Conservation (phyloP, 2,329 filamentous ascomycete genomes). For the Venturia nashicola region DNA sequence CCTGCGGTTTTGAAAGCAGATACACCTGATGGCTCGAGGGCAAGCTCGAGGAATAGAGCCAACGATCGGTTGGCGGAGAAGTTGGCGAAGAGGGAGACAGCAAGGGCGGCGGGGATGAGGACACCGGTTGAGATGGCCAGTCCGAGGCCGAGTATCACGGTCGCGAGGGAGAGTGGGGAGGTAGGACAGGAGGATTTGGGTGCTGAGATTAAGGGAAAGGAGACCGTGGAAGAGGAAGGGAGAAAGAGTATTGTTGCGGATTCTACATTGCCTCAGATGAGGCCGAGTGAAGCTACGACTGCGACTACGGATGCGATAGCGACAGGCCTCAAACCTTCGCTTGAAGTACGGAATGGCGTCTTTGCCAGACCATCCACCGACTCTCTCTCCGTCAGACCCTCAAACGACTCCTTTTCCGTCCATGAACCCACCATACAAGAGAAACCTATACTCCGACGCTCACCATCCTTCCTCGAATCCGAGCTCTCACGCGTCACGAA, state of each 20-base stretch:
- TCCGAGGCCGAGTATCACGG: neutral
- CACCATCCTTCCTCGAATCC: slow-evolving; percentile 23
- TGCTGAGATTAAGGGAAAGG: neutral
- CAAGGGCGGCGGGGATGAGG: slow-evolving; percentile 62
- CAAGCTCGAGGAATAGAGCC: slow-evolving; percentile 50
- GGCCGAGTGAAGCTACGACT: neutral
- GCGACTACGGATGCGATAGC: neutral
- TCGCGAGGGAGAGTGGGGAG: neutral
- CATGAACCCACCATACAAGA: slow-evolving; percentile 10
- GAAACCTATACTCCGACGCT: slow-evolving; percentile 4
- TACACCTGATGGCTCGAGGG: slow-evolving; percentile 41
- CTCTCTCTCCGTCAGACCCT: slow-evolving; percentile 16
- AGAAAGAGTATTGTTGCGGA: slow-evolving; percentile 14
- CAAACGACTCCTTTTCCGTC: slow-evolving; percentile 7
- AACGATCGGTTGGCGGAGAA: slow-evolving; percentile 84
- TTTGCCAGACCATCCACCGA: slow-evolving; percentile 22
- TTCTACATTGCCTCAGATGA: neutral
- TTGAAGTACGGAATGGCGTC: slow-evolving; percentile 11
- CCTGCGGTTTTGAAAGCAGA: neutral
- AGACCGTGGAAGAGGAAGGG: slow-evolving; percentile 3
- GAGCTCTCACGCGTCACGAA: slow-evolving; percentile 37
- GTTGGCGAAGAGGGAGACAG: slow-evolving; percentile 66
- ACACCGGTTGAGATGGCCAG: neutral
- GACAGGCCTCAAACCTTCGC: neutral
- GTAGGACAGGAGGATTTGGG: neutral